Evolutionary conservation across 495 filamentous ascomycete genomes (phyloP), one percentile per base, ranked within the genome.

Genomic region (Articulospora tetracladia): DNA sequence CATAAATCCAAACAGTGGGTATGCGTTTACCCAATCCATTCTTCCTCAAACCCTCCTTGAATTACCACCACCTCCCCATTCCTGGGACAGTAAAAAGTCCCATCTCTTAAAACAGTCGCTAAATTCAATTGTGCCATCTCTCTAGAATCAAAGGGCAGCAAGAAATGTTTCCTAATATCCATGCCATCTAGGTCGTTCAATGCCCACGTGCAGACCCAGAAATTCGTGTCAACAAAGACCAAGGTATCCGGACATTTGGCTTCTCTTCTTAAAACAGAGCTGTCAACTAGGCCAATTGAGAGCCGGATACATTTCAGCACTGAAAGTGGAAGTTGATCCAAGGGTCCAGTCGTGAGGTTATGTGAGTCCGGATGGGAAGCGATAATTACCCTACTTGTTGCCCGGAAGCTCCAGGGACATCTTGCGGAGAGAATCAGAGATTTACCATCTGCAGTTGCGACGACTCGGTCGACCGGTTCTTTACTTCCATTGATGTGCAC

Each of bases 61-160:
- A 63, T 54, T 23, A 59, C 55, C 17, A 48, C 60, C 36, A 63
- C 55, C 55, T 59, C 60, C 24, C 60, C 60, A 50, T 58, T 58
- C 39, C 34, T 63, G 13, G 60, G 60, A 46, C 39, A 52, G 15
- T 59, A 54, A 34, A 63, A 39, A 10, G 26, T 44, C 2, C 55
- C 46, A 25, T 63, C 55, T 8, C 17, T 26, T 4, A 44, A 10
- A 26, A 53, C 13, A 22, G 24, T 44, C 15, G 27, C 22, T 2
- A 61, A 30, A 7, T 23, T 20, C 28, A 64, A 49, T 12, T 13
- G 23, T 11, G 59, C 55, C 17, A 36, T 32, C 52, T 59, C 58
- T n/a, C 51, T 25, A 44, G 55, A 63, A 47, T 63, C 53, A 15
- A 44, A 32, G 2, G 60, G 60, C 6, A 63, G 44, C 22, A 59